Evolutionary conservation across 75 land plant genomes (phyloP).

Genomic region (Azolla pinnata): DNA sequence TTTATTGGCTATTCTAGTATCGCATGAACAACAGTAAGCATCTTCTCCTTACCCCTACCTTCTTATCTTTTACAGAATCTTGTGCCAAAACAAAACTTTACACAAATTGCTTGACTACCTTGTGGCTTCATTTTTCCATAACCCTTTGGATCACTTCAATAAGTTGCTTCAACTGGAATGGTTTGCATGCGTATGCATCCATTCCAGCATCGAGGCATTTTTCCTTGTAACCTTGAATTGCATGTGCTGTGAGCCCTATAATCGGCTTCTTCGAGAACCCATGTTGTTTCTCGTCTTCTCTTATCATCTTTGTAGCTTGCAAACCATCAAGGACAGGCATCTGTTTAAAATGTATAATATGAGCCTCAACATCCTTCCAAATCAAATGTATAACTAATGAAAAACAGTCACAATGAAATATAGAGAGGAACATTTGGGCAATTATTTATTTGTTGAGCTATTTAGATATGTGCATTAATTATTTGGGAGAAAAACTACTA

Average conservation of each 20-base stretch:
- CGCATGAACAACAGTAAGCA: too few relatives aligned
- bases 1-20: too few relatives aligned
- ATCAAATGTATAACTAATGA: too few relatives aligned
- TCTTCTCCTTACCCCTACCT: too few relatives aligned
- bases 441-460: too few relatives aligned
- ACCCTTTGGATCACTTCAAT: constrained; percentile 35
- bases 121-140: constrained; percentile 3
- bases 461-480: too few relatives aligned
- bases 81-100: too few relatives aligned
- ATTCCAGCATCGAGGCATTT: constrained; percentile 37
- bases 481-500: too few relatives aligned
- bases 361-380: background rate
- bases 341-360: constrained; percentile 10
- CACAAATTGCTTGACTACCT: background rate
- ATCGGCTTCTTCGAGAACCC: constrained; percentile 19
- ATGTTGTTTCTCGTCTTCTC: constrained; percentile 25
- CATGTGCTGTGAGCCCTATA: constrained; percentile 44
- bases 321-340: constrained; percentile 43
- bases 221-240: constrained; percentile 40
- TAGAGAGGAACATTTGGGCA: too few relatives aligned
- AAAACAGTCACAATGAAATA: too few relatives aligned
- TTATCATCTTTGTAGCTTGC: constrained; percentile 30
- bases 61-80: too few relatives aligned
- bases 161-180: constrained; percentile 34
- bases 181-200: constrained; percentile 44